Evolutionary conservation across 2,329 filamentous ascomycete species (phyloP), one percentile per base, ranked within the genome.

Genomic region (Diaporthe aspalathi): DNA sequence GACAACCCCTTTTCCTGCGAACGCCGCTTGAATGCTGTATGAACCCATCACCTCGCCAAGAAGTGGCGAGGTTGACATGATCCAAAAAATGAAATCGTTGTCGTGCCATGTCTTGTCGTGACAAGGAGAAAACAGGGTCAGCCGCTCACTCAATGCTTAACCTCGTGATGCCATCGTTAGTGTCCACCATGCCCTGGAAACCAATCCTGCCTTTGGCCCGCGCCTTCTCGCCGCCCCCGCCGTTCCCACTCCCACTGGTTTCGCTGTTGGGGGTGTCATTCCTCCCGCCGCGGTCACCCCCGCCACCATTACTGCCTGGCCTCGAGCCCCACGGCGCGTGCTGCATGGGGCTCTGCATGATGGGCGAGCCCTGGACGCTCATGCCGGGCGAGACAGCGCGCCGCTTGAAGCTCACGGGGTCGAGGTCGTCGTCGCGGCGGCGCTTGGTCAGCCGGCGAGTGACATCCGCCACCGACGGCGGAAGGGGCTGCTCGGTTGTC

Each of bases 111-210:
- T n/a, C 29, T 50, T 16, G n/a, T 27, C 29, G 45, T 68, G 40
- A 49, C 29, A 38, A 47, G 22, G 27, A n/a, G 16, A 17, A 20
- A 67, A 20, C 27, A 68, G 38, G 67, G 57, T 32, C 57, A 12
- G 57, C 22, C 8, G 50, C 17, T 72, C 84, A 97, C 80, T 98
- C 95, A 77, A 98, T 97, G 81, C 93, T 97, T 93, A 98, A 96
- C 77, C 95, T 94, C 92, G 97, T 97, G 74, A 98, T 86, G 1
- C 94, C 93, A 80, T 98, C 95, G 79, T 94, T 94, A n/a, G 95
- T 95, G 81, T 98, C 95, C 22, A 90, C 92, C 95, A 98, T 98
- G 1, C 95, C 94, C 81, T 98, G 95, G 75, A 97, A 87, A 11
- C 94, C 94, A 17, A 97, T 86, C 43, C 93, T 82, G 74, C 85